These are phyloP conservation scores for Filosporella fistucella DNA, from an alignment of 495 filamentous ascomycete species.

Conservation along the genomic window DNA sequence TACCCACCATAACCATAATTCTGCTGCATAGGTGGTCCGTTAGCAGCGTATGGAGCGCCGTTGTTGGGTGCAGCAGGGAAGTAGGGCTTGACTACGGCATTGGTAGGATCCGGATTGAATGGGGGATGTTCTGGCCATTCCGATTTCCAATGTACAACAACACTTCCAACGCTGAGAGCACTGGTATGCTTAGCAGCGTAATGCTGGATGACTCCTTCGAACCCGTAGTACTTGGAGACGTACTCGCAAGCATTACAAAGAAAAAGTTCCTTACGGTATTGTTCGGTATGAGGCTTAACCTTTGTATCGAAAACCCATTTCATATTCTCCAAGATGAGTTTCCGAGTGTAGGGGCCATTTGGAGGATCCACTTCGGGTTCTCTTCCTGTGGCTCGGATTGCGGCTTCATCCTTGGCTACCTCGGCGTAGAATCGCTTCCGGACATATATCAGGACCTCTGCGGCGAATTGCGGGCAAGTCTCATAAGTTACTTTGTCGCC, in stretches of 20 bases:
- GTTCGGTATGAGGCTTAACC: conserved; percentile 60
- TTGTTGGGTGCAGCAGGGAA: conserved; percentile 18
- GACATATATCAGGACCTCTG: conserved; percentile 58
- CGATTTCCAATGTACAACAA: conserved; percentile 70
- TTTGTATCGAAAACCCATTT: conserved; percentile 78
- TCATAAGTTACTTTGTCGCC: conserved; percentile 53
- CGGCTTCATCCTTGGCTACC: conserved; percentile 42
- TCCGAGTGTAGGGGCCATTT: conserved; percentile 49
- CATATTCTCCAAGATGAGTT: conserved; percentile 75
- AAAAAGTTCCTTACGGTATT: conserved; percentile 63
- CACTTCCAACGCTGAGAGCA: conserved; percentile 58
- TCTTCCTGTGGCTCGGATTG: conserved; percentile 37
- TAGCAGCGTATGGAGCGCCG: conserved; percentile 13
- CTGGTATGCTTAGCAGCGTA: conserved; percentile 76
- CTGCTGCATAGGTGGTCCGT: conserved; percentile 13
- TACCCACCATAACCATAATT: conserved; percentile 32
- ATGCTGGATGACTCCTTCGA: conserved; percentile 76
- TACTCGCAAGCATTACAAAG: conserved; percentile 65
- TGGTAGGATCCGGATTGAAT: conserved; percentile 53
- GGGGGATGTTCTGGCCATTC: conserved; percentile 75
- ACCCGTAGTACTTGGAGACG: conserved; percentile 59
- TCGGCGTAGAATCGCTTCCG: conserved; percentile 58
- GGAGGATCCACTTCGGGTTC: conserved; percentile 37
- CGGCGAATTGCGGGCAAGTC: conserved; percentile 59
- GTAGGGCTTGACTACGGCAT: conserved; percentile 9